Base-by-base conservation (phyloP, 148 eudicot genomes). In the Beta vulgaris region DNA sequence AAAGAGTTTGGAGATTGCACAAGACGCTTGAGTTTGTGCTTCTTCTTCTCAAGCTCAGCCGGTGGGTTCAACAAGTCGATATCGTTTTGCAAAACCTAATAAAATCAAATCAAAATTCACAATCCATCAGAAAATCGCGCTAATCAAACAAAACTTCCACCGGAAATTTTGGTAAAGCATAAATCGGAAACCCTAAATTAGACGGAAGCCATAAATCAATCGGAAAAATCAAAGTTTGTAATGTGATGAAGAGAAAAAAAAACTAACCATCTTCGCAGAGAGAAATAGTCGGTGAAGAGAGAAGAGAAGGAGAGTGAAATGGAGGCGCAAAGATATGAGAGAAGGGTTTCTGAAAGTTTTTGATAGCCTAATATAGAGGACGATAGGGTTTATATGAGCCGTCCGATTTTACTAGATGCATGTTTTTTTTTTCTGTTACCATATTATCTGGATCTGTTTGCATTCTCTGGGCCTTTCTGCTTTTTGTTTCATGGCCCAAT, bases 21-120 rank as follows among this genome's bases (percentile, higher is more conserved):
- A 72, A 80, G 83, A 44, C 83, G 83, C 77, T 80, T 80, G 54
- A 80, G 83, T 68, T 80, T 80, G 70, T 80, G 83, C 83, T 80
- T 80, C 62, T 49, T 80, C 83, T 80, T 80, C 77, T 80, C 83
- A 65, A 80, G 72, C 60, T 80, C 83, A 0, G 73, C 79, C 12
- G 83, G 83, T 64, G 83, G 83, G 83, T 80, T 80, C 83, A 80
- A 76, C 76, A 80, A 55, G 14, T 80, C 83, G 21, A 80, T 76
- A 53, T 80, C 83, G 42, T 80, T 80, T 80, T 80, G 83, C 42
- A 80, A 19, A 25, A 80, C 83, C 83, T 80, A 39, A 15, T 6
- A 39, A 25, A 21, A 11, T 7, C n/a, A 32, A 65, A 18, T 7
- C 0, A 46, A 54, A 32, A 49, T 18, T n/a, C 0, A 31, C 15